These are phyloP conservation scores for Claviceps sp. DNA, from an alignment of 2,329 filamentous ascomycete species.

Conservation along the genomic window DNA sequence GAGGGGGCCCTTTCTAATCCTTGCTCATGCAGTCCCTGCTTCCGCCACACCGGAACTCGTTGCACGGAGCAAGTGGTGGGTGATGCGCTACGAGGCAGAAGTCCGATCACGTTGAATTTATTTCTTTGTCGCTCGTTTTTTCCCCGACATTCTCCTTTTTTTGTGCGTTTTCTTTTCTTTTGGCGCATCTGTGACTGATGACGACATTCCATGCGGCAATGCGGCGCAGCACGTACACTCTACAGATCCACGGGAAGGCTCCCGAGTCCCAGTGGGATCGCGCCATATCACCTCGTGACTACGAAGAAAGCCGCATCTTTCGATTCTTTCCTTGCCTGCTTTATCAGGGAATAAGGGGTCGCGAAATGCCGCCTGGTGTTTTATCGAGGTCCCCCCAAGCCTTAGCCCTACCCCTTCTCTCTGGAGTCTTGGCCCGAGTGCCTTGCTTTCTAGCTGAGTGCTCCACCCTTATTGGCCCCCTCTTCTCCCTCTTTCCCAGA, in stretches of 20 bases:
- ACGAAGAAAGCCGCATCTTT: not conserved
- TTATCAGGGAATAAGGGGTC: not conserved
- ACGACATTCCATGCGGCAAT: no score
- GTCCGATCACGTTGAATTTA: no score
- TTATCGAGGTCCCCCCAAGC: not conserved
- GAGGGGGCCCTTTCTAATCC: not conserved
- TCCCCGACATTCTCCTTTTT: no score
- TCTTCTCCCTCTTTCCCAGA: not conserved
- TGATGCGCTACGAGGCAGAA: not conserved
- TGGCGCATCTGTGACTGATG: not conserved
- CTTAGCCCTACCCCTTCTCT: not conserved
- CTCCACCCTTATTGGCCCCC: not conserved
- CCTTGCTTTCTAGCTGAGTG: not conserved
- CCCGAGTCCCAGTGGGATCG: no score
- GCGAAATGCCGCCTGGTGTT: not conserved
- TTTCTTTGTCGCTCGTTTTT: no score
- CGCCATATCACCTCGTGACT: not conserved
- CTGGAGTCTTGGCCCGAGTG: not conserved
- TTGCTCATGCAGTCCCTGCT: not conserved
- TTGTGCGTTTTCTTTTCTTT: not conserved
- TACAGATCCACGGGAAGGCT: not conserved
- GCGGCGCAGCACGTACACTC: no score
- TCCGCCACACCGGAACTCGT: conserved; percentile 3
- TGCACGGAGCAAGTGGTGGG: not conserved
- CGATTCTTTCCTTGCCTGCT: not conserved